Base-by-base conservation (phyloP, 257 asterid genomes). In the Solanum commersonii region DNA sequence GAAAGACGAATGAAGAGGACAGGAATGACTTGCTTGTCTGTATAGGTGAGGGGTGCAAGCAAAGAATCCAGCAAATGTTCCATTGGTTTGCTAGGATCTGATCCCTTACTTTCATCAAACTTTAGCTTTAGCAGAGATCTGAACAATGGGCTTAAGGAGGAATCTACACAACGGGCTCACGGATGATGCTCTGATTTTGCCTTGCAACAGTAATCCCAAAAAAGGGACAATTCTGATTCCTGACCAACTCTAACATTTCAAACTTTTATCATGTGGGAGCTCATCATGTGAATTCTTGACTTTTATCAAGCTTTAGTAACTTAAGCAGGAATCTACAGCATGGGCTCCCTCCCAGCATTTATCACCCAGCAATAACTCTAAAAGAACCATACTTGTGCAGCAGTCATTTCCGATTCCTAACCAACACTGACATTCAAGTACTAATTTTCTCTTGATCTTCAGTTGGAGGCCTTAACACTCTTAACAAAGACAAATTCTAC, bases 1-100 rank as follows among this genome's bases (percentile, higher is more conserved):
- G 65, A 63, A 87, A 63, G 73, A 60, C 78, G 12, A 52, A 46
- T 11, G 38, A 23, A 86, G 87, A 88, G 49, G 82, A 83, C 86
- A 89, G 92, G 95, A 88, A 93, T 94, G 91, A 88, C 94, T 90
- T 90, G 91, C 74, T 82, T 33, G 44, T 42, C 29, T 59, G 68
- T 49, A 12, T 81, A 87, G 89, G 84, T 52, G 14, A 67, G 10
- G 6, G 52, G 22, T 35, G 74, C 90, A 94, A 91, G 98, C 93
- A 92, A 95, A 88, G 98, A 86, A 94, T 94, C 91, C 59, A 88
- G 5, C 34, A 79, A 33, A 65, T 31, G 65, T 88, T 63, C 20
- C 74, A 38, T 59, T 63, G 40, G 59, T 37, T 68, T 77, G 85
- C 16, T 23, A 37, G 10, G 56, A n/a, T 65, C 52, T 59, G 89